A percentile compares a stretch with the other conserved stretches of the same genome.
Evolutionary conservation across 176 grass and related monocot species (phyloP).

Genomic region (Oropetium thomaeum): DNA sequence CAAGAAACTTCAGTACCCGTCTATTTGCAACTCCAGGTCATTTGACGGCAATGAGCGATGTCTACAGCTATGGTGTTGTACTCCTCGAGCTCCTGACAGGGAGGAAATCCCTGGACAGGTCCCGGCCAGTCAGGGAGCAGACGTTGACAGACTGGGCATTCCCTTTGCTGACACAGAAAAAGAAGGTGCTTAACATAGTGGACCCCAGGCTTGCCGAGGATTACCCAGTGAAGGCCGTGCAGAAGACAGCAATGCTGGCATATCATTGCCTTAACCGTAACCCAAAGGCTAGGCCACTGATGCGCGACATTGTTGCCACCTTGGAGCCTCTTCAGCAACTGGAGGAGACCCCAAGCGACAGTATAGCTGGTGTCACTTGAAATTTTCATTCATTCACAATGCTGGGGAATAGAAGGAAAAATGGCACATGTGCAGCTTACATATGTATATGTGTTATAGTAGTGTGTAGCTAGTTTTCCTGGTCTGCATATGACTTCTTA

Average conservation of each 20-base stretch:
- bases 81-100: constrained; percentile 78
- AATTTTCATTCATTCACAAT: neutral
- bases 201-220: constrained; percentile 56
- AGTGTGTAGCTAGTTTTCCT: constrained; percentile 7
- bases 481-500: constrained; percentile 14
- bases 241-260: constrained; percentile 67
- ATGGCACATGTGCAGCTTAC: neutral
- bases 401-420: neutral
- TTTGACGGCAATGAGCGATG: constrained; percentile 82
- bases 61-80: constrained; percentile 87
- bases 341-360: constrained; percentile 11
- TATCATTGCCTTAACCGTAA: constrained; percentile 78
- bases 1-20: neutral
- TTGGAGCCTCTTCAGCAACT: constrained; percentile 61
- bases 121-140: constrained; percentile 60
- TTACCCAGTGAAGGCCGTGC: constrained; percentile 66
- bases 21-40: constrained; percentile 43
- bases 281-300: constrained; percentile 73
- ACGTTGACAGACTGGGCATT: constrained; percentile 70
- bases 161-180: constrained; percentile 43
- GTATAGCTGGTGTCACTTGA: constrained; percentile 1
- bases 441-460: neutral
- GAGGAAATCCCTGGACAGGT: constrained; percentile 66
- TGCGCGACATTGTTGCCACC: constrained; percentile 63
- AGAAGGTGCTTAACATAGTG: constrained; percentile 49